These are phyloP conservation scores for Styphnolobium japonicum DNA, from an alignment of 306 rosid species.

Conservation along the genomic window DNA sequence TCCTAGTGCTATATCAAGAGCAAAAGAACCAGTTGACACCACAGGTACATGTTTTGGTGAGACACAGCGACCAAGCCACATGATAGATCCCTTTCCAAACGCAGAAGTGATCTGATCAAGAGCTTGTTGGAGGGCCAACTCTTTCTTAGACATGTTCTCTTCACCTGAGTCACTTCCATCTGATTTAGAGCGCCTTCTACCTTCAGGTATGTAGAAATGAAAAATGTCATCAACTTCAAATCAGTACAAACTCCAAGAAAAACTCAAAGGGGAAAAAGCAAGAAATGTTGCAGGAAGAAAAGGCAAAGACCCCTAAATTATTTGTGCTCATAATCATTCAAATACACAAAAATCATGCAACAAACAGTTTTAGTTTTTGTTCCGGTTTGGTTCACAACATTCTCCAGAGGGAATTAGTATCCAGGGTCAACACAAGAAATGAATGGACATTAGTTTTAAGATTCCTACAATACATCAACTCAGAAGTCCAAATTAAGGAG, in stretches of 20 bases:
- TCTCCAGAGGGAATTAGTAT: neutral
- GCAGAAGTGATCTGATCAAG: constrained; percentile 84
- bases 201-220: constrained; percentile 38
- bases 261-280: neutral
- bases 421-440: neutral
- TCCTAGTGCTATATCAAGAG: constrained; percentile 83
- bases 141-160: constrained; percentile 77
- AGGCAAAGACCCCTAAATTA: neutral
- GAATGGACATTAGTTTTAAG: neutral
- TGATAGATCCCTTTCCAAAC: constrained; percentile 88
- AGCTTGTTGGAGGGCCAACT: constrained; percentile 77
- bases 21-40: constrained; percentile 79
- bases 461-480: neutral
- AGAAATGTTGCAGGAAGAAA: neutral
- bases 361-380: neutral
- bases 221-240: neutral
- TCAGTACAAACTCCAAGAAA: neutral
- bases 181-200: constrained; percentile 63
- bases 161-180: constrained; percentile 69
- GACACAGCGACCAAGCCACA: constrained; percentile 87
- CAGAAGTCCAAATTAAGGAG: neutral
- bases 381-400: neutral
- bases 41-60: constrained; percentile 60
- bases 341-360: neutral
- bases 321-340: neutral